phyloP scores from a whole-genome alignment of 164 flowering plant species.

The Berberis thunbergii region DNA sequence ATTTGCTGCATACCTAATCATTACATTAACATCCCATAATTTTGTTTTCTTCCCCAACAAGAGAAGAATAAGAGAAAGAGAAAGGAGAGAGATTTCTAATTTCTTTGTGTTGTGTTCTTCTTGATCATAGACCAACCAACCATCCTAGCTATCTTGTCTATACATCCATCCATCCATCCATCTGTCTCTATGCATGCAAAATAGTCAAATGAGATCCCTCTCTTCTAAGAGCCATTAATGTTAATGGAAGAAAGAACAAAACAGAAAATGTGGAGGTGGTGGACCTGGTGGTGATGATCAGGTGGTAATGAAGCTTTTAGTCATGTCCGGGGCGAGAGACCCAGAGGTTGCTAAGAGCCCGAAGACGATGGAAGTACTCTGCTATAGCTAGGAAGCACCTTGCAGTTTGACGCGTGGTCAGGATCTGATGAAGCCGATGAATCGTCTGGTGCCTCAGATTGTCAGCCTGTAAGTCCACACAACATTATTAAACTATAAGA shows the following conservation, averaged over 20 bases:
- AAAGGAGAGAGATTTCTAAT: neutral
- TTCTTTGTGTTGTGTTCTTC: neutral
- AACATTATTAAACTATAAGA: neutral
- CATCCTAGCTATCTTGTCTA: neutral
- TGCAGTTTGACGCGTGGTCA: conserved; percentile 19
- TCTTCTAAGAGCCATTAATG: no score
- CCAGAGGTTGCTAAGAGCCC: conserved; percentile 22
- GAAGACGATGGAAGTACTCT: conserved; percentile 20
- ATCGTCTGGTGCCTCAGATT: conserved; percentile 19
- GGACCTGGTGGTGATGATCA: neutral
- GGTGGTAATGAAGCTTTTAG: conserved; percentile 4
- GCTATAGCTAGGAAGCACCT: conserved; percentile 19
- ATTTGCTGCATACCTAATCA: neutral
- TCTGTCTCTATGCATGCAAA: no score
- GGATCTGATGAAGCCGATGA: conserved; percentile 13
- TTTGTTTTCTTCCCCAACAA: neutral
- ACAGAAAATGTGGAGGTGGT: neutral
- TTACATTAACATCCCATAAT: neutral
- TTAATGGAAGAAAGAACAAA: no score
- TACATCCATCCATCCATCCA: neutral
- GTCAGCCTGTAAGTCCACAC: conserved; percentile 15
- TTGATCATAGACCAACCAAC: neutral
- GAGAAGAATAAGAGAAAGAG: neutral
- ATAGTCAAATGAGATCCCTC: neutral
- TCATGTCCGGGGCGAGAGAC: conserved; percentile 16